Conservation (phyloP, 768 basidiomycete species). For the Mrakia frigida region DNA sequence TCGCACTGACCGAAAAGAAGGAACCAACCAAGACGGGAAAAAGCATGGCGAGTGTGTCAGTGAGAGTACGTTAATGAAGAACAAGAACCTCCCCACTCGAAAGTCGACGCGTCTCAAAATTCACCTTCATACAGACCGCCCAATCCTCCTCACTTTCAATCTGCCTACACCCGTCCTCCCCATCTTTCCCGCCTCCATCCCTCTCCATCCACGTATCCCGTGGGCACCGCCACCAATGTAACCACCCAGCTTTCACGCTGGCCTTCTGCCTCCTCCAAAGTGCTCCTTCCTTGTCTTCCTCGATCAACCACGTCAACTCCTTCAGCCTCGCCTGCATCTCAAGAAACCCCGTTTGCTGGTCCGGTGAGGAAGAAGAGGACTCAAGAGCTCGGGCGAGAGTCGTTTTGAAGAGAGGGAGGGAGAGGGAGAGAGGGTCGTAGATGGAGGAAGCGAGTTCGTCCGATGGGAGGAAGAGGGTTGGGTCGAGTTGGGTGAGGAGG, state of each 20-base stretch:
- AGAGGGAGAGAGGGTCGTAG: neutral
- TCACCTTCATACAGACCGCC: neutral
- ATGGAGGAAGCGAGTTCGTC: constrained; percentile 5
- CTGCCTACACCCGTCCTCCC: neutral
- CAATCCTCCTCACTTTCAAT: constrained; percentile 13
- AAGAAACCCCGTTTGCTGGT: neutral
- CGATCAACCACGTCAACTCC: neutral
- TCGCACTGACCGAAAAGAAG: neutral
- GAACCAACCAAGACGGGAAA: too few relatives aligned
- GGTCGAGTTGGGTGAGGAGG: constrained; percentile 15
- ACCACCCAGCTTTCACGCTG: constrained; percentile 30
- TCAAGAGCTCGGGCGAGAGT: neutral
- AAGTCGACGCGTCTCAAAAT: neutral
- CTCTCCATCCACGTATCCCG: constrained; percentile 33
- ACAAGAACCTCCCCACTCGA: neutral
- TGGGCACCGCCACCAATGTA: constrained; percentile 21
- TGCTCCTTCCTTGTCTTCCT: neutral
- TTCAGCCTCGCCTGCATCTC: too few relatives aligned
- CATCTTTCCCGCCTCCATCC: constrained; percentile 8
- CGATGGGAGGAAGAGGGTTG: constrained; percentile 27
- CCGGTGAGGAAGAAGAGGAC: neutral
- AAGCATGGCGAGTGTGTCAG: neutral
- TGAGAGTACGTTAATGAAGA: neutral
- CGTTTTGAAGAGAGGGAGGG: neutral
- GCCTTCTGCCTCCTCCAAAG: constrained; percentile 30